phyloP scores from a whole-genome alignment of 129 eudicot genomes.

The Lactuca saligna region DNA sequence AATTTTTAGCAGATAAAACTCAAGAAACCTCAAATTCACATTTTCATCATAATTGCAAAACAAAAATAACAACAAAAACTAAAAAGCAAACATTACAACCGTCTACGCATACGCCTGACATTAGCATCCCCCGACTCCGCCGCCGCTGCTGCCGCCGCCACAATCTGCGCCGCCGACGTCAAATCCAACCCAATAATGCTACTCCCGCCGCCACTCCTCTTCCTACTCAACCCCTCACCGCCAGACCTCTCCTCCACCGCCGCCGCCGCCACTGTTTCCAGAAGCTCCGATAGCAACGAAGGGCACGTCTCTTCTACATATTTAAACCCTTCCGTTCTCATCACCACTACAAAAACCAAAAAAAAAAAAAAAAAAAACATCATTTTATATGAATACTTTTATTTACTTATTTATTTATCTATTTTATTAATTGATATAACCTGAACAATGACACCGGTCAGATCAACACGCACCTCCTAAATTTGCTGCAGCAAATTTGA shows the following conservation, averaged over 20 bases:
- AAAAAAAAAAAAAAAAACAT: conserved; percentile 6
- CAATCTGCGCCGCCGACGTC: conserved; percentile 32
- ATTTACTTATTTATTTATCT: no score
- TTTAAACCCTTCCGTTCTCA: conserved; percentile 80
- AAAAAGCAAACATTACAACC: conserved; percentile 31
- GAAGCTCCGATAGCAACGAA: conserved; percentile 64
- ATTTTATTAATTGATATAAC: conserved; percentile 39
- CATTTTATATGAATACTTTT: not conserved
- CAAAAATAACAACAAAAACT: not conserved
- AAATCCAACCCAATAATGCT: conserved; percentile 63
- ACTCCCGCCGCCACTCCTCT: conserved; percentile 63
- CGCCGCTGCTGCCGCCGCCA: conserved; percentile 39
- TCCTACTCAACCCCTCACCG: conserved; percentile 40
- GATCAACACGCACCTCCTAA: conserved; percentile 97
- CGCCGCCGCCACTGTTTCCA: conserved; percentile 63
- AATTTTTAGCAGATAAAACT: conserved; percentile 11
- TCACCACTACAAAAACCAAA: conserved; percentile 60
- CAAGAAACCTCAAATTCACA: conserved; percentile 2
- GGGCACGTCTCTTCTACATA: conserved; percentile 72
- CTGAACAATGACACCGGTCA: conserved; percentile 76
- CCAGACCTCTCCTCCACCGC: conserved; percentile 61
- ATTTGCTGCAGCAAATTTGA: conserved; percentile 89
- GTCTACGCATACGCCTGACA: conserved; percentile 56
- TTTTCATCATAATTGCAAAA: conserved; percentile 11
- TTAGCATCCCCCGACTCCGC: conserved; percentile 54